Evolutionary conservation across 345 rosid genomes (phyloP), one percentile per base, ranked within the genome.

Genomic region (Bruguiera sexangula): DNA sequence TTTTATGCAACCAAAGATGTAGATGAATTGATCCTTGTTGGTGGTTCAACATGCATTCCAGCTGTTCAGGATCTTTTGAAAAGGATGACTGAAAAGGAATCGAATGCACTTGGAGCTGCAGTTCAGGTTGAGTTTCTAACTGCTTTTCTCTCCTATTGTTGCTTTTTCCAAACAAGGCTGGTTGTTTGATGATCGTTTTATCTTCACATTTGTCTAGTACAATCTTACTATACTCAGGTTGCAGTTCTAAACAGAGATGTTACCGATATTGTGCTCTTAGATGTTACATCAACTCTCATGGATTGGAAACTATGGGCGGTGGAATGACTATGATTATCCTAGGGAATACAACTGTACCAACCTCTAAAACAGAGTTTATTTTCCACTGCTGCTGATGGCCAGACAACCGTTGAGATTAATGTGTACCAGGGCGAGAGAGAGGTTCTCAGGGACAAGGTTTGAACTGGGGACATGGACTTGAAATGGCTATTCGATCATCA

Each of bases 351-450:
- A 95, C 98, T 1, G 68, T 95, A 48, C 99, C 98, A 21, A 90
- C 97, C 22, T 95, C 99, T 8, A 95, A 95, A 73, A 92, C 98
- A 10, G 99, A 92, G 79, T 96, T 96, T 95, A 46, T 95, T 95
- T 74, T 95, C 98, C 13, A 95, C 98, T 8, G 98, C 97, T 65
- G 99, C 96, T 15, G 96, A 95, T 70, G 97, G 99, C 30, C 99
- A 95, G 78, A 95, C 97, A 24, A 95, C 96, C 67, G 99, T 95
- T 3, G 99, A 92, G 77, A 95, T 95, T 39, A 95, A 92, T 63
- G 97, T 90, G 52, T 84, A 92, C 36, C 99, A 92, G 74, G 96
- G 97, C 7, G 97, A 95, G 76, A 83, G 97, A 75, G 96, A 95
- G 81, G 90, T 90, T 70, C 96, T 95, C 13, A 73, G 92, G 75